These are phyloP conservation scores for Austroboletus niveus DNA, from an alignment of 1,284 basidiomycete species.

Conservation along the genomic window DNA sequence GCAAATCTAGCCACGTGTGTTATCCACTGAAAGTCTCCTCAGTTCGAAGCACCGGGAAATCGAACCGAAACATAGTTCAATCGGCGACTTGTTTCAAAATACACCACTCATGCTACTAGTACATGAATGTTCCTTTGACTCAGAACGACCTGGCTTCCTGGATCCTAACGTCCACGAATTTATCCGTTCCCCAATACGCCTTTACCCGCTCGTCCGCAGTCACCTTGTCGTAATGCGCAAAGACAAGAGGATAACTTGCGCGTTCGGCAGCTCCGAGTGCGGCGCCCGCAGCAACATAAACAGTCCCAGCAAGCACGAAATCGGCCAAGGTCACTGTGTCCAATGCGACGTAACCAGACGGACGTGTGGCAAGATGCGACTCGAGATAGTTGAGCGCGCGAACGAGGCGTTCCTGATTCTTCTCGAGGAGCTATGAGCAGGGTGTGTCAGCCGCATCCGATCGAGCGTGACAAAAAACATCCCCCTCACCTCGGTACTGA, in stretches of 20 bases:
- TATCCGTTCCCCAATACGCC: conserved; percentile 4
- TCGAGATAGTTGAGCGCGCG: conserved; percentile 40
- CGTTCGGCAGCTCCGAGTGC: conserved; percentile 41
- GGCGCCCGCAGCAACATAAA: conserved; percentile 31
- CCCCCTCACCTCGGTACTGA: not conserved
- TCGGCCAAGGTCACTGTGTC: conserved; percentile 62
- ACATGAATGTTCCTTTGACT: too few species aligned
- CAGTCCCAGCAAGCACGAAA: conserved; percentile 30
- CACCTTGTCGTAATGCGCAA: conserved; percentile 49
- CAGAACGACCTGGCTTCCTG: too few species aligned
- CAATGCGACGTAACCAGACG: conserved; percentile 46
- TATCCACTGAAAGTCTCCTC: too few species aligned
- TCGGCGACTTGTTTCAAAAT: too few species aligned
- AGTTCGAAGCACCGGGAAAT: too few species aligned
- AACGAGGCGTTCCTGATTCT: conserved; percentile 12
- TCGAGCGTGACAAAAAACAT: not conserved
- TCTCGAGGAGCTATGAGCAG: conserved; percentile 5
- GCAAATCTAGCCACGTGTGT: too few species aligned
- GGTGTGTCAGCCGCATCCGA: not conserved
- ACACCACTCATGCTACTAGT: too few species aligned
- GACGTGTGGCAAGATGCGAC: conserved; percentile 43
- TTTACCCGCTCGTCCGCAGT: conserved; percentile 45
- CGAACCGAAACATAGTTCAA: too few species aligned
- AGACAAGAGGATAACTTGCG: conserved; percentile 42
- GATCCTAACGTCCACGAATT: conserved; percentile 1